Evolutionary conservation across 257 asterid species (phyloP).

Genomic region (Cordia subcordata): DNA sequence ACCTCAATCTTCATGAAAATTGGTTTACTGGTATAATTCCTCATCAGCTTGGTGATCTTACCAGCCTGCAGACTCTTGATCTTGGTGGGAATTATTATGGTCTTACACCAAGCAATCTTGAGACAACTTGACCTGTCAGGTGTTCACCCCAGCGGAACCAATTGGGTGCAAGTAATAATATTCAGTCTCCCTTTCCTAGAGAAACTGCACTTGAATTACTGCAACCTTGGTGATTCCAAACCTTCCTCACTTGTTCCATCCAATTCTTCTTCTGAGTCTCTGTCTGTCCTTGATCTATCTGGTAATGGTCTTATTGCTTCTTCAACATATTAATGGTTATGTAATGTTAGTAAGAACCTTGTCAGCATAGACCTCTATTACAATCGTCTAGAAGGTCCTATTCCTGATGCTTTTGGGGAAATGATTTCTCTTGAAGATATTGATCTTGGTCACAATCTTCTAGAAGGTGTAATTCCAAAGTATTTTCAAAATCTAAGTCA

Average conservation of each 20-base stretch:
- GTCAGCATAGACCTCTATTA: conserved; percentile 9
- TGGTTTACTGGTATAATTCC: conserved; percentile 1
- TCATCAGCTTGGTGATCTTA: conserved; percentile 8
- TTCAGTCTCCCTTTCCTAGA: neutral
- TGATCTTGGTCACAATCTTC: conserved; percentile 2
- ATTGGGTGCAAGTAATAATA: neutral
- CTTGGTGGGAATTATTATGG: neutral
- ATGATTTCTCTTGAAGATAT: conserved; percentile 10
- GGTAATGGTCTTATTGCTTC: neutral
- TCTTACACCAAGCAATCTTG: neutral
- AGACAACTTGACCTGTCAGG: neutral
- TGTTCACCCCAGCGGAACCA: neutral
- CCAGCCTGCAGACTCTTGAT: conserved; percentile 5
- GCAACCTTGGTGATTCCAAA: neutral
- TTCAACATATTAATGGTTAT: conserved; percentile 16
- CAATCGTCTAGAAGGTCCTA: conserved; percentile 18
- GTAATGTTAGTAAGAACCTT: conserved; percentile 16
- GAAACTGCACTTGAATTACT: neutral
- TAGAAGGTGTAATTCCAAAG: conserved; percentile 26
- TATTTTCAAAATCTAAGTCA: conserved; percentile 15
- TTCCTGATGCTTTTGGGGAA: conserved; percentile 26
- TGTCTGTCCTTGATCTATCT: conserved; percentile 6
- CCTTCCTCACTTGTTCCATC: neutral
- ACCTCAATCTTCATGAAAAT: no score
- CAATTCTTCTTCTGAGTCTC: conserved; percentile 6